Base-by-base conservation (phyloP, 495 filamentous ascomycete species). In the Evansstolkia leycettana region DNA sequence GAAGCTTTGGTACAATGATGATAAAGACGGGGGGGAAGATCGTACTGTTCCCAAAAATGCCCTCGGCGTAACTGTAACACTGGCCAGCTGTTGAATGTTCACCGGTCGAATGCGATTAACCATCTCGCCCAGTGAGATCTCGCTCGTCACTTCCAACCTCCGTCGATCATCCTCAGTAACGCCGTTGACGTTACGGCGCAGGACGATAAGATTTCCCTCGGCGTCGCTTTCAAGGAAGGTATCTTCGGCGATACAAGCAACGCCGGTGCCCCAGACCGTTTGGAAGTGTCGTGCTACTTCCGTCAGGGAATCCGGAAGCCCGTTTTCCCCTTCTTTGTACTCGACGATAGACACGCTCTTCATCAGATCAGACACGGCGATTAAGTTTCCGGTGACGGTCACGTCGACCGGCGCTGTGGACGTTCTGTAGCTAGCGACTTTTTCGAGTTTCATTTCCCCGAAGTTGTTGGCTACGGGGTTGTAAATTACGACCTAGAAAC, bases 321-420 rank as follows among this genome's bases (percentile, higher is more conserved):
- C 67, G 18, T 44, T 55, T 23, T 60, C 45, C 6, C 69, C 67
- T 12, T 63, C 62, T 7, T 62, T 57, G 46, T 75, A 87, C 48
- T 84, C 60, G 8, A 94, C 62, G 7, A 96, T 52, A 11, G 81
- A 80, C 25, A 90, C 62, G 20, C 82, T 89, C 63, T 95, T 94
- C 86, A 94, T 96, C 26, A 99, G 62, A 46, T 99, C 90, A 1
- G 78, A 83, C 3, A 99, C 76, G 0, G 82, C 82, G 41, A 96
- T 89, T 17, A 73, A 7, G 38, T 81, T 70, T 10, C 60, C 74
- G 11, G 67, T 65, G 7, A 94, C 69, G 9, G 75, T 69, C n/a
- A 99, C 42, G 48, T 92, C 84, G 17, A 92, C 73, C 1, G 90
- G 92, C 18, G 82, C 82, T 0, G 84, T 94, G 13, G 86, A 75